phyloP scores from a whole-genome alignment of 768 basidiomycete genomes.

The Gloeopeniophorella convolvens region DNA sequence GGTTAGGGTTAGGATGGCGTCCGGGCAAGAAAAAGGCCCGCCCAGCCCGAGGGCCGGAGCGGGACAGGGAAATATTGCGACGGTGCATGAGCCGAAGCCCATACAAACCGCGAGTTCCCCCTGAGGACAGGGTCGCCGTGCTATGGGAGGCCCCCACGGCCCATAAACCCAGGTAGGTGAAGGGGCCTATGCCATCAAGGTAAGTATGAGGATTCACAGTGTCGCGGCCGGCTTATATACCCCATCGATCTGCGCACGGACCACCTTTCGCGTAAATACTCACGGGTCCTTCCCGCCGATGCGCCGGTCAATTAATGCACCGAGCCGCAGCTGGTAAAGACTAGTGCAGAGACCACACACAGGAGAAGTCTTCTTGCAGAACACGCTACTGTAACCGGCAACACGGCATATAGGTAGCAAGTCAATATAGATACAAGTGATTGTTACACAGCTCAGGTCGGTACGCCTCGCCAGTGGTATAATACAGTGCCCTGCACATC shows the following conservation, averaged over 20 bases:
- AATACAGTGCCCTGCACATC: conserved; percentile 50
- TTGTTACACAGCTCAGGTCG: too few relatives aligned
- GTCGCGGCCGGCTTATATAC: background rate
- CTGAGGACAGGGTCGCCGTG: conserved; percentile 26
- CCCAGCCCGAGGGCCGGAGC: conserved; percentile 41
- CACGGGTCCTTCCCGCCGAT: background rate
- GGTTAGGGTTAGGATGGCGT: conserved; percentile 13
- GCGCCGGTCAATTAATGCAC: background rate
- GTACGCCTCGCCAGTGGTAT: conserved; percentile 62
- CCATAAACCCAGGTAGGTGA: conserved; percentile 25
- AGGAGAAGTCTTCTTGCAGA: too few relatives aligned
- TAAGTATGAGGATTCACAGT: conserved; percentile 22
- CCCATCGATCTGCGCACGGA: conserved; percentile 4
- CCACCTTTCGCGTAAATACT: conserved; percentile 5
- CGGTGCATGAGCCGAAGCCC: conserved; percentile 70
- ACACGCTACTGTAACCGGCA: too few relatives aligned
- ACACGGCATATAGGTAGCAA: too few relatives aligned
- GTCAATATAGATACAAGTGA: background rate
- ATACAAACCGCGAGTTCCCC: conserved; percentile 28
- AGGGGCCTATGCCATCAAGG: conserved; percentile 26
- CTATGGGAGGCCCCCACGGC: conserved; percentile 24
- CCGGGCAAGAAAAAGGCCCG: conserved; percentile 27
- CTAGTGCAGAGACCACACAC: too few relatives aligned
- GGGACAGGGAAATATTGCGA: conserved; percentile 77
- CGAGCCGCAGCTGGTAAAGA: too few relatives aligned